These are phyloP conservation scores for Metarhizium humberi DNA, from an alignment of 2,329 filamentous ascomycete species.

Conservation along the genomic window DNA sequence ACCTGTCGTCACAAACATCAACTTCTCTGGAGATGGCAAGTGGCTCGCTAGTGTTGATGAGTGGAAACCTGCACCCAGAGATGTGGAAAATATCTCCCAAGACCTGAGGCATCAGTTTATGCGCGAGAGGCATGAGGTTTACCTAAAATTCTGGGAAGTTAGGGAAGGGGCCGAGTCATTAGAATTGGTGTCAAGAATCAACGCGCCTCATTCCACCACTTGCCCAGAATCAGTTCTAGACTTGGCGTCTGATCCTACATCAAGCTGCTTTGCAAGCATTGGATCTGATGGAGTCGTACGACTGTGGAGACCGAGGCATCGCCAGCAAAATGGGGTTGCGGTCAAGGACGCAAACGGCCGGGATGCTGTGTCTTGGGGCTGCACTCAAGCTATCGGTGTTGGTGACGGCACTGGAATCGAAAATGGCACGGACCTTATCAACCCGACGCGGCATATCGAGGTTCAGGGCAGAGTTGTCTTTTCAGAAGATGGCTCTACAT, in stretches of 20 bases:
- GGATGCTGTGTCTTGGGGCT: constrained; percentile 66
- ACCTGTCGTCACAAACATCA: constrained; percentile 66
- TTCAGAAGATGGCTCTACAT: constrained; percentile 73
- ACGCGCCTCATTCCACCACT: constrained; percentile 63
- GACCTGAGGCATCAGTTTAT: constrained; percentile 35
- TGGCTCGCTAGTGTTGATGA: constrained; percentile 92
- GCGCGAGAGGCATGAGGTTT: constrained; percentile 56
- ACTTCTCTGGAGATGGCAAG: constrained; percentile 68
- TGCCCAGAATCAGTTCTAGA: constrained; percentile 56
- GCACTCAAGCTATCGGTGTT: constrained; percentile 49
- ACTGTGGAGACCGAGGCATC: constrained; percentile 69
- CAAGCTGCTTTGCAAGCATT: constrained; percentile 70
- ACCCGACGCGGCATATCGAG: constrained; percentile 18
- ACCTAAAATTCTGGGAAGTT: constrained; percentile 84
- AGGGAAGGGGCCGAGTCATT: constrained; percentile 49
- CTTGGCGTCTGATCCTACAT: constrained; percentile 60
- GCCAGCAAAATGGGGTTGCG: constrained; percentile 58
- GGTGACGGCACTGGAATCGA: constrained; percentile 38
- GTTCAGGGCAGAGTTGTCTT: constrained; percentile 62
- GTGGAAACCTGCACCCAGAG: constrained; percentile 67
- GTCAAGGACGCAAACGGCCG: constrained; percentile 48
- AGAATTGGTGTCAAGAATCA: constrained; percentile 73
- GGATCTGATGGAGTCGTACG: constrained; percentile 72
- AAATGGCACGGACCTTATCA: constrained; percentile 17
- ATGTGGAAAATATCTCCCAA: constrained; percentile 42